phyloP scores from a whole-genome alignment of 352 stramenopile genomes.

The Globisporangium takayamanum region DNA sequence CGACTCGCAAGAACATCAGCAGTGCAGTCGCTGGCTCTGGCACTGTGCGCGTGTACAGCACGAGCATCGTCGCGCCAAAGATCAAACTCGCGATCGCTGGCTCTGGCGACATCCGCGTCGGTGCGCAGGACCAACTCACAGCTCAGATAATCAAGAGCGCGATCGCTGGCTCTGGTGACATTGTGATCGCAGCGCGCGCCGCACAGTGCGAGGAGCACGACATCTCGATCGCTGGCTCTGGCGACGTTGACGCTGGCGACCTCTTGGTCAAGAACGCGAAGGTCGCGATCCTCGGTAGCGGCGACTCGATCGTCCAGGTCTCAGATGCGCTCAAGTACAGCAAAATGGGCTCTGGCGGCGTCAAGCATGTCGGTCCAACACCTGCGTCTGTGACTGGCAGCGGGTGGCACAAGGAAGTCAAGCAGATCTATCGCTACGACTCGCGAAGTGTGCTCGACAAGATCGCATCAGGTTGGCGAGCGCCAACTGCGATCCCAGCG shows the following conservation, averaged over 20 bases:
- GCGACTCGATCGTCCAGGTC: constrained; percentile 13
- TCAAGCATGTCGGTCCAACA: constrained; percentile 13
- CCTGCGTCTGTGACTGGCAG: constrained; percentile 5
- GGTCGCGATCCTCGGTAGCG: constrained; percentile 17
- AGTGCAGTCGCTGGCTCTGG: constrained; percentile 15
- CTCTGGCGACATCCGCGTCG: constrained; percentile 18
- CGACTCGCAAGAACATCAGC: constrained; percentile 1
- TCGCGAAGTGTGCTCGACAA: constrained; percentile 2
- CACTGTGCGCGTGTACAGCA: constrained; percentile 3
- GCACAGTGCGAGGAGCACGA: constrained; percentile 10
- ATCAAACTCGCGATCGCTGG: constrained; percentile 15
- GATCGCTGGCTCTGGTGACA: constrained; percentile 17
- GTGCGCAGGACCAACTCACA: constrained; percentile 13
- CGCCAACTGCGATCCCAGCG: constrained; percentile 4
- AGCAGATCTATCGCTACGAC: constrained; percentile 2
- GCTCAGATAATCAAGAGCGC: constrained; percentile 11
- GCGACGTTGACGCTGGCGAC: constrained; percentile 17
- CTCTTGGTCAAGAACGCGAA: constrained; percentile 9
- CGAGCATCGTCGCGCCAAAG: constrained; percentile 1
- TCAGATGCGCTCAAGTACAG: constrained; percentile 3
- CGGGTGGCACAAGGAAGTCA: constrained; percentile 1
- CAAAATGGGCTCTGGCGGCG: constrained; percentile 13
- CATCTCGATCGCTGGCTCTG: constrained; percentile 20
- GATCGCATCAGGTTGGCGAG: not conserved
- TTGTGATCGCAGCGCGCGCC: constrained; percentile 11